A percentile compares a stretch with the other conserved stretches of the same genome.
Evolutionary conservation across 768 basidiomycete species (phyloP).

Genomic region (Phaeotremella fagi): DNA sequence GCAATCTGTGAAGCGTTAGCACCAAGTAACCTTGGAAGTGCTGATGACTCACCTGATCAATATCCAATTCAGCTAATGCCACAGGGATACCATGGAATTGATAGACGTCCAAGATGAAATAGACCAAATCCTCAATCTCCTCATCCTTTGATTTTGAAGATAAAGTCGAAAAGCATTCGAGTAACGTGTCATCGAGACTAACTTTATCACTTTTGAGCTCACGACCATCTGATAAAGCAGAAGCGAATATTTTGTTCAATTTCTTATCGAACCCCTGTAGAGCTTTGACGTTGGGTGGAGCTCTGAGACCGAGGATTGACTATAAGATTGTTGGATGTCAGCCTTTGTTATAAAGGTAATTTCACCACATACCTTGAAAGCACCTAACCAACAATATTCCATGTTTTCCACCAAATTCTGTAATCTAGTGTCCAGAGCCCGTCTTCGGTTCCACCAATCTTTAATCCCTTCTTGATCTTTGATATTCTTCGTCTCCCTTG

Average conservation of each 20-base stretch:
- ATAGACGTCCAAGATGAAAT: slow-evolving; percentile 88
- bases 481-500: slow-evolving; percentile 66
- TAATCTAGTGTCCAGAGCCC: slow-evolving; percentile 69
- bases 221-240: slow-evolving; percentile 53
- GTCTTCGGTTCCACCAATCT: slow-evolving; percentile 82
- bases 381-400: slow-evolving; percentile 95
- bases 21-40: not conserved
- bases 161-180: slow-evolving; percentile 79
- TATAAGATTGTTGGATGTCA: slow-evolving; percentile 4
- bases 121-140: slow-evolving; percentile 89
- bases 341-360: not conserved
- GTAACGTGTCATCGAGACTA: slow-evolving; percentile 63
- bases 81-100: slow-evolving; percentile 87
- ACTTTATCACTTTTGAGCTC: slow-evolving; percentile 53
- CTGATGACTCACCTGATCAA: slow-evolving; percentile 63
- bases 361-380: slow-evolving; percentile 71
- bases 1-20: slow-evolving; percentile 49
- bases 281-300: slow-evolving; percentile 51
- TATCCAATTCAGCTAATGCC: slow-evolving; percentile 83
- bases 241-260: slow-evolving; percentile 71
- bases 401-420: slow-evolving; percentile 71
- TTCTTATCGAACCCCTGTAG: slow-evolving; percentile 61
- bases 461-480: slow-evolving; percentile 61
- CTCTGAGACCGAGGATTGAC: slow-evolving; percentile 42
- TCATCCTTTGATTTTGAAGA: slow-evolving; percentile 80